Percentiles rank a stretch among this genome's conserved stretches.
Conservation (phyloP, 2,329 filamentous ascomycete genomes). For the Nemania sp. region DNA sequence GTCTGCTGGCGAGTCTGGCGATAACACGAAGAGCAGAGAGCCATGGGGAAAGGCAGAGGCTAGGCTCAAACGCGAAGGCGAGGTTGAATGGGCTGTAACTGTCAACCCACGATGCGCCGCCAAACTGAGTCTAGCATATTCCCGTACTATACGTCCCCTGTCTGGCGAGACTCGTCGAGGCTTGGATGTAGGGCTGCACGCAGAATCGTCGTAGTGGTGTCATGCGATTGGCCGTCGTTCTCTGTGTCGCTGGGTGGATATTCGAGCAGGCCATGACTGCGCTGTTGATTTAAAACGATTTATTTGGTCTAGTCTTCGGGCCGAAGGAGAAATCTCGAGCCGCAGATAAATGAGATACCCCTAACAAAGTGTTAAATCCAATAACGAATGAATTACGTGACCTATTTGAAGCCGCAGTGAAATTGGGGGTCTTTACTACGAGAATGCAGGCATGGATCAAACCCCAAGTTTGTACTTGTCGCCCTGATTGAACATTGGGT, state of each 20-base stretch:
- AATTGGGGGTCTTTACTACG: no score
- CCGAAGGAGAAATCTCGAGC: no score
- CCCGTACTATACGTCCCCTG: slow-evolving; percentile 61
- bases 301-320: no score
- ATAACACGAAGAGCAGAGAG: slow-evolving; percentile 40
- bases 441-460: no score
- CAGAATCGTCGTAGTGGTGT: background rate
- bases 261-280: background rate
- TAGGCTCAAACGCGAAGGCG: slow-evolving; percentile 59
- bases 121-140: slow-evolving; percentile 64
- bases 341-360: background rate
- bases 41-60: slow-evolving; percentile 61
- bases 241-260: no score
- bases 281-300: no score
- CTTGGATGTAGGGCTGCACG: background rate
- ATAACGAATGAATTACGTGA: no score
- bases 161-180: slow-evolving; percentile 48
- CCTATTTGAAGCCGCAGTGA: no score
- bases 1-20: slow-evolving; percentile 41
- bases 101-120: slow-evolving; percentile 62
- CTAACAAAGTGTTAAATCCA: no score
- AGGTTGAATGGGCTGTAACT: slow-evolving; percentile 62
- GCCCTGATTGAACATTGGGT: no score
- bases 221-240: background rate
- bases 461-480: no score